Conservation (phyloP, 192 early-diverging fungal genomes). For the Umbelopsis vinacea region DNA sequence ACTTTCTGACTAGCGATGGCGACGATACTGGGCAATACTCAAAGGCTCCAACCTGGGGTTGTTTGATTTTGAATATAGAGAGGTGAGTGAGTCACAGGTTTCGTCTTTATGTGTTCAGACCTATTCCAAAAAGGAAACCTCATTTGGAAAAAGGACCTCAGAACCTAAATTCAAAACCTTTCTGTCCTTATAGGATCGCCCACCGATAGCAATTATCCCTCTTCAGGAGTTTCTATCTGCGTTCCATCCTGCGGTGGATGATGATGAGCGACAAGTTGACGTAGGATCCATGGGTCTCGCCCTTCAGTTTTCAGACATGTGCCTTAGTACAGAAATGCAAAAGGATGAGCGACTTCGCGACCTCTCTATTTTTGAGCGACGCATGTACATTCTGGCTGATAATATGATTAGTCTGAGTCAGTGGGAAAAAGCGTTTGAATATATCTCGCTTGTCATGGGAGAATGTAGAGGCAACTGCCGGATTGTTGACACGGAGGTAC, state of each 20-base stretch:
- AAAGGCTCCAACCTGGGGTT: conserved; percentile 31
- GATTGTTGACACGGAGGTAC: background rate
- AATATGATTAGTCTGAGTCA: conserved; percentile 22
- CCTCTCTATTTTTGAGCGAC: conserved; percentile 23
- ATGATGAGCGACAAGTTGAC: conserved; percentile 32
- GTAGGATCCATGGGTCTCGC: conserved; percentile 30
- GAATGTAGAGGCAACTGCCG: background rate
- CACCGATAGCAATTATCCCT: conserved; percentile 34
- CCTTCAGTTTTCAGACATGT: conserved; percentile 32
- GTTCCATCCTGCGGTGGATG: conserved; percentile 27
- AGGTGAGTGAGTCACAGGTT: conserved; percentile 25
- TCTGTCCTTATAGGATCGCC: conserved; percentile 24
- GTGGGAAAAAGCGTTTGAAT: conserved; percentile 32
- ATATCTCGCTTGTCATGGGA: conserved; percentile 17
- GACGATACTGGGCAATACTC: conserved; percentile 40
- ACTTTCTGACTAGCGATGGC: conserved; percentile 25
- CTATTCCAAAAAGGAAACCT: background rate
- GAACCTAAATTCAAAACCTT: too few species aligned
- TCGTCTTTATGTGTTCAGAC: background rate
- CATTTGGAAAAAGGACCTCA: background rate
- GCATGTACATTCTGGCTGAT: conserved; percentile 39
- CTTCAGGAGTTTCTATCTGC: conserved; percentile 25
- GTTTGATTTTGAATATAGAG: conserved; percentile 45
- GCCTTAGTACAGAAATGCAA: conserved; percentile 1
- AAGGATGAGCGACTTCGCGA: background rate